These are phyloP conservation scores for Quercus glauca DNA, from an alignment of 306 rosid genomes.

Conservation along the genomic window DNA sequence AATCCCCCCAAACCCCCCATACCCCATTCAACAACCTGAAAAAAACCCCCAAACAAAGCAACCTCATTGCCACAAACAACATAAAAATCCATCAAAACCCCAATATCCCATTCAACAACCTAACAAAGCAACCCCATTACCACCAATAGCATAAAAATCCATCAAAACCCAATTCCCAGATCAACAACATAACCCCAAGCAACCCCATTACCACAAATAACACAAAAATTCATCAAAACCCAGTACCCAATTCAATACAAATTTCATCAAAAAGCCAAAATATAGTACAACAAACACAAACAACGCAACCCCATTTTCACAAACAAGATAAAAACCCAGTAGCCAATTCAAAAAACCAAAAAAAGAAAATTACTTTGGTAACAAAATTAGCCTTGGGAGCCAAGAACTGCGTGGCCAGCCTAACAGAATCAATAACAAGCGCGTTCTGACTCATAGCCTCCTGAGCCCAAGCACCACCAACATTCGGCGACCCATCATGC, in stretches of 20 bases:
- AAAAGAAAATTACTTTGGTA: conserved; percentile 50
- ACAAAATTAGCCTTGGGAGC: conserved; percentile 83
- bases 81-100: background rate
- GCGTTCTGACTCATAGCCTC: conserved; percentile 91
- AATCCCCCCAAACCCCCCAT: too few relatives aligned
- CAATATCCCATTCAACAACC: too few relatives aligned
- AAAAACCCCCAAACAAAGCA: too few relatives aligned
- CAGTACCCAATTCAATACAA: too few relatives aligned
- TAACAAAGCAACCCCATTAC: too few relatives aligned
- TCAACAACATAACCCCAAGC: too few relatives aligned
- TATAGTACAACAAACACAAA: too few relatives aligned
- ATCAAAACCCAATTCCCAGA: background rate
- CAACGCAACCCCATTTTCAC: too few relatives aligned
- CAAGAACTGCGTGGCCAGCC: conserved; percentile 73
- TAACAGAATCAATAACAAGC: conserved; percentile 77
- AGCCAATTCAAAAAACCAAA: background rate
- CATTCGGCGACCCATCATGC: conserved; percentile 89
- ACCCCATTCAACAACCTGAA: too few relatives aligned
- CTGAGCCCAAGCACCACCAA: conserved; percentile 96
- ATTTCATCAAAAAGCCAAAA: too few relatives aligned
- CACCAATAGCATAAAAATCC: background rate
- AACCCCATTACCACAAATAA: background rate
- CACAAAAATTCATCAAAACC: background rate
- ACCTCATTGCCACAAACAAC: background rate
- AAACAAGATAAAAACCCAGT: too few relatives aligned